Evolutionary conservation across 2,329 filamentous ascomycete species (phyloP).

Genomic region (Fusarium transvaalense): DNA sequence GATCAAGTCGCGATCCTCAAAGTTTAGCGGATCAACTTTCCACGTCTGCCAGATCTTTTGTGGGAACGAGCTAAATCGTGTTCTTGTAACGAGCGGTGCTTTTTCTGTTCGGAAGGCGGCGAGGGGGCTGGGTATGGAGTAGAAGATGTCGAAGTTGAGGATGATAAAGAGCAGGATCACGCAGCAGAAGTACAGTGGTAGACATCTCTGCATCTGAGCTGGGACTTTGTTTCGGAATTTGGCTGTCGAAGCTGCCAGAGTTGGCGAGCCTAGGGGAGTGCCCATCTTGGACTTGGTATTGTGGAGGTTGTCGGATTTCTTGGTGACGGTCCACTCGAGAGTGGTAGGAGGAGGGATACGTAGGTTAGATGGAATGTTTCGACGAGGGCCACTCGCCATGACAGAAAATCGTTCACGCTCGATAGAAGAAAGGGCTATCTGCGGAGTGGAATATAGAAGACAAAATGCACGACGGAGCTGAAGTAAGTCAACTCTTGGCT

Average conservation of each 20-base stretch:
- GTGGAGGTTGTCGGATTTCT: neutral
- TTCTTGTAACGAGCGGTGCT: conserved; percentile 11
- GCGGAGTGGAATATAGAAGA: conserved; percentile 1
- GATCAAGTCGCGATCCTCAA: conserved; percentile 72
- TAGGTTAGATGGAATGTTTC: conserved; percentile 38
- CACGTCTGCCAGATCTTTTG: conserved; percentile 83
- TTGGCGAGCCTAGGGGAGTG: conserved; percentile 55
- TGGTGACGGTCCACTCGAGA: conserved; percentile 28
- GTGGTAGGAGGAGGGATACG: conserved; percentile 39
- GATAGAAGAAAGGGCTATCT: neutral
- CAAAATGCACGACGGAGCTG: conserved; percentile 10
- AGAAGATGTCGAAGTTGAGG: conserved; percentile 59
- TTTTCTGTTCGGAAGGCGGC: conserved; percentile 32
- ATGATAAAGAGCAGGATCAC: conserved; percentile 61
- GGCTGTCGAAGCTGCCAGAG: conserved; percentile 54
- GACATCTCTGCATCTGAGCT: conserved; percentile 61
- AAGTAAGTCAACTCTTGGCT: neutral
- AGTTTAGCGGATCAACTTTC: conserved; percentile 76
- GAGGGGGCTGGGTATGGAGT: conserved; percentile 45
- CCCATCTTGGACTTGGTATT: conserved; percentile 41
- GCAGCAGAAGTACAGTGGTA: conserved; percentile 61
- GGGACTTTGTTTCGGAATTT: conserved; percentile 56
- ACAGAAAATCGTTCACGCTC: conserved; percentile 19
- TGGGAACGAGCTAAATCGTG: conserved; percentile 61
- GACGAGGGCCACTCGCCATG: conserved; percentile 46